Evolutionary conservation across 192 early-diverging fungal species (phyloP).

Genomic region (Phycomyces blakesleeanus): DNA sequence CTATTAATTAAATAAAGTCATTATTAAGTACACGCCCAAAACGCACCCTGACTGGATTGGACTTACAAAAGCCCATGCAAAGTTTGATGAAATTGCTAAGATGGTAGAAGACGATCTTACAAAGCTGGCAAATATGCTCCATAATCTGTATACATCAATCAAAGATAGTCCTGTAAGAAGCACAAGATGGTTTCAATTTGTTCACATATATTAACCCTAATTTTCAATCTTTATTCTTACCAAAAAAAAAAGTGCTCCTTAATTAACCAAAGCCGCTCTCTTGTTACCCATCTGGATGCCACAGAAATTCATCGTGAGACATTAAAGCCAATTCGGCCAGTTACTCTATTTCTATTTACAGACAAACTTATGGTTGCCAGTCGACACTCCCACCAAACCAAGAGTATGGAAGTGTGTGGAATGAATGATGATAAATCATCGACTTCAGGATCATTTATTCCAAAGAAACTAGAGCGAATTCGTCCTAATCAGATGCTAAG

Average conservation of each 20-base stretch:
- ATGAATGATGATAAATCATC: not conserved
- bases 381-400: slow-evolving; percentile 20
- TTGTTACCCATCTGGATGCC: slow-evolving; percentile 31
- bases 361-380: slow-evolving; percentile 34
- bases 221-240: too few species aligned
- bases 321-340: slow-evolving; percentile 24
- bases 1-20: slow-evolving; percentile 27
- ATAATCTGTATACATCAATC: slow-evolving; percentile 31
- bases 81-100: slow-evolving; percentile 28
- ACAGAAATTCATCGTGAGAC: slow-evolving; percentile 31
- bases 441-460: not conserved
- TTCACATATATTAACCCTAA: too few species aligned
- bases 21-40: slow-evolving; percentile 25
- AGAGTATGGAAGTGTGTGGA: slow-evolving; percentile 14
- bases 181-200: too few species aligned
- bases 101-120: slow-evolving; percentile 40
- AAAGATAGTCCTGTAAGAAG: slow-evolving; percentile 29
- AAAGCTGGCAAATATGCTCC: slow-evolving; percentile 32
- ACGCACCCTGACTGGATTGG: slow-evolving; percentile 29
- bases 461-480: not conserved
- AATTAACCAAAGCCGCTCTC: slow-evolving; percentile 30
- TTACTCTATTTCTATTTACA: slow-evolving; percentile 36
- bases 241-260: slow-evolving; percentile 30
- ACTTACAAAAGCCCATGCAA: slow-evolving; percentile 16
- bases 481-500: slow-evolving; percentile 6